Conservation (phyloP, 495 filamentous ascomycete species). For the Xylaria intraflava region DNA sequence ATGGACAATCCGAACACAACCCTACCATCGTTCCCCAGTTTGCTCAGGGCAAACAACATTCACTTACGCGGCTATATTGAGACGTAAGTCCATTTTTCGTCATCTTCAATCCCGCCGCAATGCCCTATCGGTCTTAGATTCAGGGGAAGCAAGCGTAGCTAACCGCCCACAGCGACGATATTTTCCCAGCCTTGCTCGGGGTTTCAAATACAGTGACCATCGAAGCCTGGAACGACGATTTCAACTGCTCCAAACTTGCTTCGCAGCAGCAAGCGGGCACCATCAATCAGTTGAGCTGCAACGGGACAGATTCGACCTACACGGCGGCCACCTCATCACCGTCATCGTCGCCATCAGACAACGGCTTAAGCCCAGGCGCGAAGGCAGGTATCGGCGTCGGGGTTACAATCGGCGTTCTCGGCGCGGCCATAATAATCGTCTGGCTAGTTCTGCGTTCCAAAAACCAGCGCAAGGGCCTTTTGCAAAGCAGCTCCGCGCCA, state of each 20-base stretch:
- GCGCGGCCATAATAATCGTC: neutral
- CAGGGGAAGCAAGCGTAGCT: neutral
- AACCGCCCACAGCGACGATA: neutral
- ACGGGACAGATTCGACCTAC: neutral
- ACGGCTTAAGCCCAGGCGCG: neutral
- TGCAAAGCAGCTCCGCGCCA: neutral
- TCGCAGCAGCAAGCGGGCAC: neutral
- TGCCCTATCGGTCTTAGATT: too few species aligned
- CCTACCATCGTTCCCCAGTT: neutral
- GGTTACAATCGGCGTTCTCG: neutral
- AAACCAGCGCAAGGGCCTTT: neutral
- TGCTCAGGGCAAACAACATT: neutral
- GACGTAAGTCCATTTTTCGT: neutral
- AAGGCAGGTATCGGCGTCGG: neutral
- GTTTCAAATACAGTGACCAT: neutral
- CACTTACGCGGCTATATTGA: neutral
- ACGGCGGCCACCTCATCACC: neutral
- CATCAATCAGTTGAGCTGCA: neutral
- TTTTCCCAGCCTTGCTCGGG: neutral
- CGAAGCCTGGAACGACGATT: neutral
- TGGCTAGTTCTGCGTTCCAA: neutral
- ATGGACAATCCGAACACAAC: neutral
- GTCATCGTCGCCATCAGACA: neutral
- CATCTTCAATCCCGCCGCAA: neutral
- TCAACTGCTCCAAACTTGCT: neutral